Base-by-base conservation (phyloP, 148 eudicot species). In the Oxyria digyna region DNA sequence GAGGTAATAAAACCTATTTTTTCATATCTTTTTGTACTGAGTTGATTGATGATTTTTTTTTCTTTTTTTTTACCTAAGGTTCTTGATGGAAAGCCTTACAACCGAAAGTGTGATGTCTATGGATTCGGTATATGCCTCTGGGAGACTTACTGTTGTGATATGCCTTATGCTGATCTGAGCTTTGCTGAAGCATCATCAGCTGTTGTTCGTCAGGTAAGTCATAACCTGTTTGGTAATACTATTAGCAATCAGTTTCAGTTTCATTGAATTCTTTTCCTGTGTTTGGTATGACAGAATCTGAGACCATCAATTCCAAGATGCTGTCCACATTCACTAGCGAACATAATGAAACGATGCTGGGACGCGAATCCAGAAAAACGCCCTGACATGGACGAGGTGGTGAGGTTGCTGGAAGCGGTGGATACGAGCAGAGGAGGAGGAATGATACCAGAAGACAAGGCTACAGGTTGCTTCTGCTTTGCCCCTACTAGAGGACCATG, bases 141-240 rank as follows among this genome's bases (percentile, higher is more conserved):
- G 97, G 97, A 91, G 74, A 85, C 78, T 8, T 91, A 91, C 76
- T 91, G 97, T 68, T 91, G 96, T 73, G 97, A 88, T 65, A 82
- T 91, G 75, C 96, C 93, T 14, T 91, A 91, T 73, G 69, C 79
- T 1, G 81, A 81, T 74, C 86, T 82, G 52, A 87, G 96, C 74
- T 91, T 91, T 72, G 82, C 89, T 57, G 96, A 91, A 78, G 86
- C 84, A 59, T 85, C 96, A 18, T 81, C 85, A 42, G 85, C 89
- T 57, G 88, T 91, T 59, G 97, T 91, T 74, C 81, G 82, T 67
- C 92, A 82, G 81, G 96, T 91, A 4, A 73, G 84, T 74, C 42
- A 17, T 38, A 38, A 5, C 3, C n/a, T n/a, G n/a, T n/a, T n/a
- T n/a, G n/a, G n/a, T n/a, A n/a, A n/a, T n/a, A n/a, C n/a, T n/a